Evolutionary conservation across 2,329 filamentous ascomycete species (phyloP).

Genomic region (Metarhizium sp.): DNA sequence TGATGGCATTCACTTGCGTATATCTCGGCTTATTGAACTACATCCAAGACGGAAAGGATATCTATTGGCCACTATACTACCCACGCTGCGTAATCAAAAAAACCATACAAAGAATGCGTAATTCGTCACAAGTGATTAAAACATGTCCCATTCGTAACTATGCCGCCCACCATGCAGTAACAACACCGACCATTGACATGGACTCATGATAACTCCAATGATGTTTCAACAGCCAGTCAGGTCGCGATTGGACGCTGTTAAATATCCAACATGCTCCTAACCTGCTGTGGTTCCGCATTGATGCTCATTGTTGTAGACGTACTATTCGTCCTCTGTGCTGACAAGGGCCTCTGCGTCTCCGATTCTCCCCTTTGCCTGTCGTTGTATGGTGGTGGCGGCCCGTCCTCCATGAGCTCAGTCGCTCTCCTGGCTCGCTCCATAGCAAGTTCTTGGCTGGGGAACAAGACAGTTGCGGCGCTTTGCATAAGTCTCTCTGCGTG

Average conservation of each 20-base stretch:
- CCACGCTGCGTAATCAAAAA: not conserved
- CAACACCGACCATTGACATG: not conserved
- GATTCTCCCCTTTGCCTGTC: constrained; percentile 15
- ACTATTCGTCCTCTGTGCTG: constrained; percentile 33
- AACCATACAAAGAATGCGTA: not conserved
- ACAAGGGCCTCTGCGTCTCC: constrained; percentile 17
- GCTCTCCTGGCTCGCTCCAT: constrained; percentile 23
- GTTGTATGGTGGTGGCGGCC: constrained; percentile 32
- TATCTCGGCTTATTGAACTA: too few species aligned
- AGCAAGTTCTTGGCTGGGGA: constrained; percentile 30
- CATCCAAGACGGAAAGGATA: not conserved
- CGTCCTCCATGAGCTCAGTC: constrained; percentile 32
- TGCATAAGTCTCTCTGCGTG: constrained; percentile 34
- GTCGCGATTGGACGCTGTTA: constrained; percentile 16
- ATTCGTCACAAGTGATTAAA: not conserved
- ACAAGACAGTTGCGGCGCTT: constrained; percentile 35
- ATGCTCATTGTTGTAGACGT: constrained; percentile 37
- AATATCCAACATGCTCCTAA: constrained; percentile 50
- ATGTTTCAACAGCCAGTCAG: not conserved
- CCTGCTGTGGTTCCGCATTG: constrained; percentile 39
- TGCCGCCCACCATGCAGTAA: not conserved
- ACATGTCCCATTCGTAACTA: not conserved
- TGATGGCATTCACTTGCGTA: too few species aligned
- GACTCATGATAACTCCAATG: too few species aligned
- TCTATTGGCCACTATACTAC: not conserved